Evolutionary conservation across 2,329 filamentous ascomycete species (phyloP).

Genomic region (Colletotrichum tofieldiae): DNA sequence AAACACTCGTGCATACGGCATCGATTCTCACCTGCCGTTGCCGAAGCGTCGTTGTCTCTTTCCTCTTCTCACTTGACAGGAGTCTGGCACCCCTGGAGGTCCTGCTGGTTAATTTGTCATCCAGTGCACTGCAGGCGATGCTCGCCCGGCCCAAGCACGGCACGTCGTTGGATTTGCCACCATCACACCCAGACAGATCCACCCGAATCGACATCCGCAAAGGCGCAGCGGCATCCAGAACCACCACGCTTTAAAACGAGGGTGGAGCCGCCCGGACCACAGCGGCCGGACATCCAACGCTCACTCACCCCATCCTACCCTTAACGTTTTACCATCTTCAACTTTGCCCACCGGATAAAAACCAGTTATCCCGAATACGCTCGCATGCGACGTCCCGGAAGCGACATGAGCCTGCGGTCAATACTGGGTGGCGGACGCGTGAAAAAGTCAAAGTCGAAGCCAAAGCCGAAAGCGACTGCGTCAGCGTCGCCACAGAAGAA

Average conservation of each 20-base stretch:
- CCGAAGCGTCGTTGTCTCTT: background rate
- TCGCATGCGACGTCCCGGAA: constrained; percentile 14
- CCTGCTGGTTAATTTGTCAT: constrained; percentile 13
- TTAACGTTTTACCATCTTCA: constrained; percentile 4
- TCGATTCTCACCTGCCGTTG: background rate
- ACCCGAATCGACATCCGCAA: constrained; percentile 19
- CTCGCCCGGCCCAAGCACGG: constrained; percentile 6
- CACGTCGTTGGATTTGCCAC: constrained; percentile 29
- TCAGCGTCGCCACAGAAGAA: constrained; percentile 48
- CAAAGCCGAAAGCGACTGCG: constrained; percentile 42
- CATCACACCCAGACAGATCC: constrained; percentile 5
- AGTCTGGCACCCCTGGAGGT: background rate
- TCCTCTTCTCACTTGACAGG: no score
- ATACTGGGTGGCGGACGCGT: constrained; percentile 57
- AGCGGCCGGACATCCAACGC: constrained; percentile 15
- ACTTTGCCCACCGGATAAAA: background rate
- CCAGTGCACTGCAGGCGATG: background rate
- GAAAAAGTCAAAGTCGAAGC: constrained; percentile 50
- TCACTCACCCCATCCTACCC: constrained; percentile 16
- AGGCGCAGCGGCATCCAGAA: constrained; percentile 15
- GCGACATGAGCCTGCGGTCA: constrained; percentile 51
- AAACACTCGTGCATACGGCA: background rate
- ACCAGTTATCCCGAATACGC: constrained; percentile 19
- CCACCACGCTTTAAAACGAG: constrained; percentile 8
- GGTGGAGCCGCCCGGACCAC: constrained; percentile 31